Evolutionary conservation across 345 rosid species (phyloP).

Genomic region (Salix purpurea): DNA sequence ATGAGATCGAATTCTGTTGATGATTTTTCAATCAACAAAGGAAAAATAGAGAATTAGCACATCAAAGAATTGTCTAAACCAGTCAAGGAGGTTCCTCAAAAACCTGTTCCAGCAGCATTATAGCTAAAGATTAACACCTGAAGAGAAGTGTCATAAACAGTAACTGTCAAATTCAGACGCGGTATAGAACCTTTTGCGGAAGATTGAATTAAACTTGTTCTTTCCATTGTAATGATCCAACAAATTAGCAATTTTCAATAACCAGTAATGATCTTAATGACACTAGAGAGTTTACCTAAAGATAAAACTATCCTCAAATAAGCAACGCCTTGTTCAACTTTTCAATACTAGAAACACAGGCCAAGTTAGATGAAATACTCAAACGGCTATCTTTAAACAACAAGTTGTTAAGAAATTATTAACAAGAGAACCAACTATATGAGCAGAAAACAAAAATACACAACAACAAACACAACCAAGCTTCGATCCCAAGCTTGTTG

Average conservation of each 20-base stretch:
- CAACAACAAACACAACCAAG: background rate
- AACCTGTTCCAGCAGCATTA: background rate
- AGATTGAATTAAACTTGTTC: background rate
- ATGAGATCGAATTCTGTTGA: background rate
- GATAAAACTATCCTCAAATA: background rate
- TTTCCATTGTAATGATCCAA: background rate
- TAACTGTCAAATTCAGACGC: background rate
- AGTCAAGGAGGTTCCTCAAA: background rate
- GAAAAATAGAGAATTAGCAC: background rate
- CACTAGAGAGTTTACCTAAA: background rate
- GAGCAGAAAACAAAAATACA: background rate
- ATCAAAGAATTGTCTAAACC: background rate
- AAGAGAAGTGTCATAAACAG: background rate
- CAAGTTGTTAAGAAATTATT: too few species aligned
- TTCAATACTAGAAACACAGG: too few species aligned
- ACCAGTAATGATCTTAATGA: background rate
- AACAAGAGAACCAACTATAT: too few species aligned
- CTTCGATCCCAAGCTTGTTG: background rate
- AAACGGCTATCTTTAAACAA: too few species aligned
- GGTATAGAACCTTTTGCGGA: background rate
- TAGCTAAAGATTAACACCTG: background rate
- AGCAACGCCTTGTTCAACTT: too few species aligned
- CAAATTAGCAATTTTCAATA: background rate
- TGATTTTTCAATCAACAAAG: background rate
- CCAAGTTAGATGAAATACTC: background rate